These are phyloP conservation scores for Dactylonectria estremocensis DNA, from an alignment of 2,329 filamentous ascomycete genomes.

Conservation along the genomic window DNA sequence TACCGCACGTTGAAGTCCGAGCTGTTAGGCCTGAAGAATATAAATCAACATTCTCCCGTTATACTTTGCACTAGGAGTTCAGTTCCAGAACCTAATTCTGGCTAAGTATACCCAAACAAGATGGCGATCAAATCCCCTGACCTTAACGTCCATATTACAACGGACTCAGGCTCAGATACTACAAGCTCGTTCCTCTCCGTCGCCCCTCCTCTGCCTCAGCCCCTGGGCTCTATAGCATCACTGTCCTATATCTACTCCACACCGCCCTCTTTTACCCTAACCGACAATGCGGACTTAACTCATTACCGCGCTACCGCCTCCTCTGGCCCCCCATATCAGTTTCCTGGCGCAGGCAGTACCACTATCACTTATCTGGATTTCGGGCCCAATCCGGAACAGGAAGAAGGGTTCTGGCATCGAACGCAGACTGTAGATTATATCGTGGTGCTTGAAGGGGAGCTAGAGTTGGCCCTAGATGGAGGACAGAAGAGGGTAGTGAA, in stretches of 20 bases:
- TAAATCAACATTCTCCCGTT: background rate
- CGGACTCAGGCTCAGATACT: background rate
- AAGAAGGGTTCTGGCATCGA: background rate
- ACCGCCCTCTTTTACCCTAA: background rate
- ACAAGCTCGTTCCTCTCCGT: background rate
- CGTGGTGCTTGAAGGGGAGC: slow-evolving; percentile 3
- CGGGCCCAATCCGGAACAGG: background rate
- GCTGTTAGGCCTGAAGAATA: background rate
- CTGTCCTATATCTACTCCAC: background rate
- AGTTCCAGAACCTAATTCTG: background rate
- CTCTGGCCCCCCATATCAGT: background rate
- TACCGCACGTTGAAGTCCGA: background rate
- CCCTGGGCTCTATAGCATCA: background rate
- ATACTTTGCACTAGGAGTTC: background rate
- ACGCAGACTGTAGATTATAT: background rate
- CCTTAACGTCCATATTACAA: background rate
- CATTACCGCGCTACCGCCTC: background rate
- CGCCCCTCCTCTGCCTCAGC: background rate
- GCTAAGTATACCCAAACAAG: background rate
- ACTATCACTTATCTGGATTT: slow-evolving; percentile 1
- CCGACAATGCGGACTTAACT: background rate
- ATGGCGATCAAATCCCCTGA: background rate
- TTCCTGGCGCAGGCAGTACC: background rate
- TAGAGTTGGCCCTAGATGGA: background rate
- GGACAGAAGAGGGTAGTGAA: background rate